phyloP scores from a whole-genome alignment of 2,329 filamentous ascomycete species.

The Aspergillus amoenus region DNA sequence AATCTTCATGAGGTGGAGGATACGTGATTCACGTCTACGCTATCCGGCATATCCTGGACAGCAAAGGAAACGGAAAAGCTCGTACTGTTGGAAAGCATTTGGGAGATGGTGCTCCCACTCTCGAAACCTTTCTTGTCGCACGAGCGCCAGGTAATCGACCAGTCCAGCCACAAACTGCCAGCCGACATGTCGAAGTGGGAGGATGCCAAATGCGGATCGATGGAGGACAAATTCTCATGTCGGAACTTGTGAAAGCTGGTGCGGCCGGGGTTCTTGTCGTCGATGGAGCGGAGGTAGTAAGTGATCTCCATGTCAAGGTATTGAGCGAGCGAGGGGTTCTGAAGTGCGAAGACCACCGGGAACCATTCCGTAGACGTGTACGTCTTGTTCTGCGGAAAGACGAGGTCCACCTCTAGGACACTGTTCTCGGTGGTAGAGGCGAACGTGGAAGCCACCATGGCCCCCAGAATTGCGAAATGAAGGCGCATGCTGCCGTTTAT shows the following conservation, averaged over 20 bases:
- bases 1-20: background rate
- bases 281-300: slow-evolving; percentile 8
- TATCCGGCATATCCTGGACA: background rate
- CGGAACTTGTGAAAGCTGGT: slow-evolving; percentile 5
- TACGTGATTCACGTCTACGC: background rate
- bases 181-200: background rate
- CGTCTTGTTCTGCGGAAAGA: slow-evolving; percentile 19
- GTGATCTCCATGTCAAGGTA: slow-evolving; percentile 12
- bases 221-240: slow-evolving; percentile 12
- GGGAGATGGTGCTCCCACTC: background rate
- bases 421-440: background rate
- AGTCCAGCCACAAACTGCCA: slow-evolving; percentile 7
- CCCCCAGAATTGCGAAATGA: background rate
- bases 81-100: background rate
- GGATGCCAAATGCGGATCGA: slow-evolving; percentile 13
- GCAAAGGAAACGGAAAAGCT: background rate
- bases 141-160: slow-evolving; percentile 10
- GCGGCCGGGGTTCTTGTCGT: background rate
- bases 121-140: slow-evolving; percentile 10
- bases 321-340: slow-evolving; percentile 14
- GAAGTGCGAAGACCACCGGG: slow-evolving; percentile 19
- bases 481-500: background rate
- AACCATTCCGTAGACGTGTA: slow-evolving; percentile 17
- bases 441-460: background rate
- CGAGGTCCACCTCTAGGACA: slow-evolving; percentile 16